Percentiles rank a stretch among this genome's conserved stretches.
phyloP scores from a whole-genome alignment of 2,329 filamentous ascomycete species.

The Capronia epimyces region DNA sequence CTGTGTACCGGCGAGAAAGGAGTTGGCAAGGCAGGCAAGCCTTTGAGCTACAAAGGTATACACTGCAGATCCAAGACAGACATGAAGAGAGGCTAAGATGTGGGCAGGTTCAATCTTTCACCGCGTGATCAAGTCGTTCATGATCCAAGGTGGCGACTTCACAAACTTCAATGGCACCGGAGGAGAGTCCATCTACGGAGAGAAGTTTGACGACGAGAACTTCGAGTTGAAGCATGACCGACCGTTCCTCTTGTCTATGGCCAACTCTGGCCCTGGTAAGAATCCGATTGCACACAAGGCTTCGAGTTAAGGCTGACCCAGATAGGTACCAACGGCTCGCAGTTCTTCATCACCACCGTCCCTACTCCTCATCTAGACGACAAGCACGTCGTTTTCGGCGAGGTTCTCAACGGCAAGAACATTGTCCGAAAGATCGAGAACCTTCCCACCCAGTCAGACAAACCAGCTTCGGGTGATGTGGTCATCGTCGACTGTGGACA shows the following conservation, averaged over 20 bases:
- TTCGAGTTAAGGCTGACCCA: conserved; percentile 8
- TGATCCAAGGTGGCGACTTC: conserved; percentile 98
- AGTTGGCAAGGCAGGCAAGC: conserved; percentile 70
- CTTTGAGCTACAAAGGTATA: conserved; percentile 76
- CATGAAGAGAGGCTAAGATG: conserved; percentile 8
- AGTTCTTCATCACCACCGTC: conserved; percentile 97
- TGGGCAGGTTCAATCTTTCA: conserved; percentile 72
- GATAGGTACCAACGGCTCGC: conserved; percentile 83
- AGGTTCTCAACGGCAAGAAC: conserved; percentile 89
- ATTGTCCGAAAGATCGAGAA: conserved; percentile 88
- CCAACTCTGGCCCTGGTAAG: conserved; percentile 86
- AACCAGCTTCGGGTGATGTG: conserved; percentile 71
- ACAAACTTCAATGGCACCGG: conserved; percentile 91
- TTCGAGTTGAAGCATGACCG: conserved; percentile 87
- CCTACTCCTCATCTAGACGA: conserved; percentile 89
- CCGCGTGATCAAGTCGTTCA: conserved; percentile 96
- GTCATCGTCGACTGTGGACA: conserved; percentile 81
- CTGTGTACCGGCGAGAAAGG: conserved; percentile 96
- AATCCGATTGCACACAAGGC: neutral
- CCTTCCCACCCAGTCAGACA: conserved; percentile 63
- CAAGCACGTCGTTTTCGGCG: conserved; percentile 96
- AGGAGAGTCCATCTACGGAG: conserved; percentile 94
- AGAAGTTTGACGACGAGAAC: conserved; percentile 96
- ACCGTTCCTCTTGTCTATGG: conserved; percentile 94
- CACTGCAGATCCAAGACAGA: neutral